Percentiles rank a stretch among this genome's conserved stretches.
Conservation (phyloP, 208 protist genomes). For the Crithidia bombi region DNA sequence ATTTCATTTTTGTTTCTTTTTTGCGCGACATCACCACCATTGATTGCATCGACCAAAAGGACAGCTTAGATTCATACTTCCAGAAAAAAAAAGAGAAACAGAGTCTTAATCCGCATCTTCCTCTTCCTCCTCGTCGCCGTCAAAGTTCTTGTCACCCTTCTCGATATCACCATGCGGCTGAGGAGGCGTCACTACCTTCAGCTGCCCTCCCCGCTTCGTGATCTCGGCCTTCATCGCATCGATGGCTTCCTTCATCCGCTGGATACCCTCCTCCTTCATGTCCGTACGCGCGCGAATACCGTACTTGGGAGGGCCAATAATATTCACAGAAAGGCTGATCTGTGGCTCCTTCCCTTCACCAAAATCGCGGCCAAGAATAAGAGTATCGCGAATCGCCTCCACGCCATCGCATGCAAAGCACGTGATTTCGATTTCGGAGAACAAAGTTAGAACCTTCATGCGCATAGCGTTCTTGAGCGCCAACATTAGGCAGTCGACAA, state of each 20-base stretch:
- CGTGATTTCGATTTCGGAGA: constrained; percentile 97
- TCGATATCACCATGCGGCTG: constrained; percentile 71
- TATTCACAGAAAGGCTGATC: constrained; percentile 91
- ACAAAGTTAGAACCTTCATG: constrained; percentile 87
- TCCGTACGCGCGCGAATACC: constrained; percentile 92
- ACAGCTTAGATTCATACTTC: neutral
- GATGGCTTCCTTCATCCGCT: constrained; percentile 88
- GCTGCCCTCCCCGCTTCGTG: constrained; percentile 81
- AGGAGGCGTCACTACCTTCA: constrained; percentile 88
- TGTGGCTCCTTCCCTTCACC: constrained; percentile 68
- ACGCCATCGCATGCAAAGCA: constrained; percentile 98
- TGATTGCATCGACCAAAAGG: no score
- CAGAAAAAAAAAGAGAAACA: neutral
- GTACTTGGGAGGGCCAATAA: constrained; percentile 97
- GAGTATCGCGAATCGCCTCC: constrained; percentile 96
- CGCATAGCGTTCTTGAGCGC: constrained; percentile 89
- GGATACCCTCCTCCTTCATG: constrained; percentile 94
- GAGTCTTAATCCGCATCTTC: constrained; percentile 65
- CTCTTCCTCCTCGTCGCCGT: constrained; percentile 79
- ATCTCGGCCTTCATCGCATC: constrained; percentile 91
- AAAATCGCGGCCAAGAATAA: constrained; percentile 90
- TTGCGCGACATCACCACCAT: no score
- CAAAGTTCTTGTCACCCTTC: constrained; percentile 46
- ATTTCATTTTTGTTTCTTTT: no score
- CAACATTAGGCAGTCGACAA: constrained; percentile 64